Evolutionary conservation across 140 eudicot species (phyloP).

Genomic region (Bidens hawaiensis): DNA sequence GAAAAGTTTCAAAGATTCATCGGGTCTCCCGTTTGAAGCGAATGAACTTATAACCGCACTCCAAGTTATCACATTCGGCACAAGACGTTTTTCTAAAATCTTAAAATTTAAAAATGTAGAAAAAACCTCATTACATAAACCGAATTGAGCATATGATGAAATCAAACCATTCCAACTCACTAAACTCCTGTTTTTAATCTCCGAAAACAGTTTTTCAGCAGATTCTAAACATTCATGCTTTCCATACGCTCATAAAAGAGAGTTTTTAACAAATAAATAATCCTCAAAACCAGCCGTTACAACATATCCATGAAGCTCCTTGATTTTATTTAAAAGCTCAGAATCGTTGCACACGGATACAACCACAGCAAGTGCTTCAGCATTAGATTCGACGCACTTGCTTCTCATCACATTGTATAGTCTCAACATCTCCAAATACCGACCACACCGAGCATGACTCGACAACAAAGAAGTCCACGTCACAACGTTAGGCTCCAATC

Average conservation of each 20-base stretch:
- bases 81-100: conserved; percentile 17
- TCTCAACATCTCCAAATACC: conserved; percentile 33
- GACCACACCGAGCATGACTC: conserved; percentile 61
- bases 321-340: conserved; percentile 26
- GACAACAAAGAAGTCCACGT: conserved; percentile 88
- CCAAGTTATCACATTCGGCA: conserved; percentile 69
- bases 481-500: conserved; percentile 62
- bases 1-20: conserved; percentile 56
- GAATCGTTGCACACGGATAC: conserved; percentile 48
- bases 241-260: conserved; percentile 66
- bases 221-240: conserved; percentile 38
- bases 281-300: conserved; percentile 51
- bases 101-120: conserved; percentile 38
- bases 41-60: conserved; percentile 58
- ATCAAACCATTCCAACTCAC: conserved; percentile 80
- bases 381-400: conserved; percentile 29
- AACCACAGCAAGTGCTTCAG: conserved; percentile 70
- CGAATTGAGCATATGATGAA: conserved; percentile 56
- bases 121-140: conserved; percentile 64
- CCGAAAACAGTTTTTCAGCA: conserved; percentile 46
- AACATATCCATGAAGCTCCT: conserved; percentile 51
- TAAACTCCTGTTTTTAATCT: conserved; percentile 35
- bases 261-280: conserved; percentile 47
- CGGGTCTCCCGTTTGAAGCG: conserved; percentile 42
- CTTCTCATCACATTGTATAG: conserved; percentile 50